Conservation (phyloP, 2,329 filamentous ascomycete genomes). For the Fusarium longipes region DNA sequence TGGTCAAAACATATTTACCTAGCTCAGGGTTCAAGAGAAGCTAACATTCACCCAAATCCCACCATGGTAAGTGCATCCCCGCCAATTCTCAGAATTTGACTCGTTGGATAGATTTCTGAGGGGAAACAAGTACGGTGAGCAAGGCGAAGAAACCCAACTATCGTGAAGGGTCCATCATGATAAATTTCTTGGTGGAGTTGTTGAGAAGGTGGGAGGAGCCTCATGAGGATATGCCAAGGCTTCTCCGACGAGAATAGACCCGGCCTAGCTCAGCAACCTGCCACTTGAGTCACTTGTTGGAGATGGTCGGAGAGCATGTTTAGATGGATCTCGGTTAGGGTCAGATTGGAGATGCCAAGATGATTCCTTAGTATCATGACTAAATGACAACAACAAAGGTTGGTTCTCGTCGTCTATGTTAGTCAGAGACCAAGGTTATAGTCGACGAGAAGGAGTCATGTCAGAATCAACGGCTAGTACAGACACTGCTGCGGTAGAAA, state of each 20-base stretch:
- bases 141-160: slow-evolving; percentile 29
- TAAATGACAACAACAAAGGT: background rate
- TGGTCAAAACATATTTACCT: slow-evolving; percentile 24
- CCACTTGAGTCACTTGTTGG: slow-evolving; percentile 5
- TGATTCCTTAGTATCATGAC: slow-evolving; percentile 1
- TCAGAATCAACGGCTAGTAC: background rate
- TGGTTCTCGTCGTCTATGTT: background rate
- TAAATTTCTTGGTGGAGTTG: slow-evolving; percentile 39
- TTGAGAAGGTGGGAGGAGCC: slow-evolving; percentile 33
- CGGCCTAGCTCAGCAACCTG: background rate
- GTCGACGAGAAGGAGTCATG: background rate
- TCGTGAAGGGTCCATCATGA: slow-evolving; percentile 36
- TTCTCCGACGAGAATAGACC: slow-evolving; percentile 22
- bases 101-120: background rate
- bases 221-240: slow-evolving; percentile 25
- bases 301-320: slow-evolving; percentile 22
- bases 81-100: slow-evolving; percentile 14
- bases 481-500: background rate
- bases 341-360: background rate
- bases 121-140: slow-evolving; percentile 5
- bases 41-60: slow-evolving; percentile 2
- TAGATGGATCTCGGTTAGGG: background rate
- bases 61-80: slow-evolving; percentile 25
- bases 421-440: slow-evolving; percentile 2
- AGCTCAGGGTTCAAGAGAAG: slow-evolving; percentile 25